Evolutionary conservation across 148 eudicot species (phyloP).

Genomic region (Diospyros kaki): DNA sequence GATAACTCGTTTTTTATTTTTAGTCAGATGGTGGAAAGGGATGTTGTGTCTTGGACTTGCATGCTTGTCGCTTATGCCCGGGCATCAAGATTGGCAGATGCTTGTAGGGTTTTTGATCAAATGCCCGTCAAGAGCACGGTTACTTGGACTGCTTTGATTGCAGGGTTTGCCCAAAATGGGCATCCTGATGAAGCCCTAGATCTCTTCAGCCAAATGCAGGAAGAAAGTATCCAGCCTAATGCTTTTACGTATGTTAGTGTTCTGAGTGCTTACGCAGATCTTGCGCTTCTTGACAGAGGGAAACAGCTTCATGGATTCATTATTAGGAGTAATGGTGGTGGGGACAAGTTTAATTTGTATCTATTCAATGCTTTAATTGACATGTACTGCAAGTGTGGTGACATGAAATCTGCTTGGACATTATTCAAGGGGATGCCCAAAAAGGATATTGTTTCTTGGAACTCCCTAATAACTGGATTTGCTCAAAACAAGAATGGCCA

Average conservation of each 20-base stretch:
- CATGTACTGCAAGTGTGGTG: constrained; percentile 77
- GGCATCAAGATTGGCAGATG: constrained; percentile 47
- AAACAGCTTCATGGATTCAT: constrained; percentile 59
- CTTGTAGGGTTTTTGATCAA: constrained; percentile 37
- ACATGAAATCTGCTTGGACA: constrained; percentile 44
- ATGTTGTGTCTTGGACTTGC: constrained; percentile 71
- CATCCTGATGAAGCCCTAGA: constrained; percentile 43
- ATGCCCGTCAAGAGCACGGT: constrained; percentile 54
- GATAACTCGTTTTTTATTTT: constrained; percentile 38
- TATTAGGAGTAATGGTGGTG: constrained; percentile 25
- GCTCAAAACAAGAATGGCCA: constrained; percentile 61
- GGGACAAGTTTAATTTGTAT: constrained; percentile 31
- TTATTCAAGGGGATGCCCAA: constrained; percentile 43
- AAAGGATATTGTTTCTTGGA: constrained; percentile 67
- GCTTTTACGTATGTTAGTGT: constrained; percentile 58
- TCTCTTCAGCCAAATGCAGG: constrained; percentile 48
- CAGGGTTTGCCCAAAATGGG: constrained; percentile 52
- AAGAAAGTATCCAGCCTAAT: constrained; percentile 37
- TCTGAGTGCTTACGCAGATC: constrained; percentile 69
- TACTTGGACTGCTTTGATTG: constrained; percentile 75
- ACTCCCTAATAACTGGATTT: constrained; percentile 59
- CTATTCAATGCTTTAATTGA: constrained; percentile 58
- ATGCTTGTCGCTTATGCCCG: constrained; percentile 57
- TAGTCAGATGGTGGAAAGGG: constrained; percentile 45
- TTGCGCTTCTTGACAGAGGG: constrained; percentile 50